Evolutionary conservation across 495 filamentous ascomycete genomes (phyloP), one percentile per base, ranked within the genome.

Genomic region (Parathielavia appendiculata): DNA sequence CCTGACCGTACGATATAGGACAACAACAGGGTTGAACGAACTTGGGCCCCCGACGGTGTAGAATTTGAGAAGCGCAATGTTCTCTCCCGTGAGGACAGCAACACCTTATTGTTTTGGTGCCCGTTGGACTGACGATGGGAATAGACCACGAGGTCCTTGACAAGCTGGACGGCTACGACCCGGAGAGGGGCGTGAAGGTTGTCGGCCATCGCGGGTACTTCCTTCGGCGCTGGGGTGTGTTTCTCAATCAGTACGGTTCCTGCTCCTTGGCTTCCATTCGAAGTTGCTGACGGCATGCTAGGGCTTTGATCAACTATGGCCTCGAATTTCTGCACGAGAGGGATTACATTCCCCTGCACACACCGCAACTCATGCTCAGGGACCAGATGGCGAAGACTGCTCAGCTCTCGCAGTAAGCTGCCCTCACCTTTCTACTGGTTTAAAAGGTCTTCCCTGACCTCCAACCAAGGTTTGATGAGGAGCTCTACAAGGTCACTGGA

Each of bases 301-400:
- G 64, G 61, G 93, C 93, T 6, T 76, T 97, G 38, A 84, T 96
- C 66, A 96, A 95, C 72, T 98, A 96, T 67, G 93, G 92, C 32
- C 75, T 96, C 51, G 87, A 95, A 69, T 97, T 95, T 70, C 81
- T 97, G 17, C 81, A 81, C 69, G 73, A 70, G 76, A 85, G 75
- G 79, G 88, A 75, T 20, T 97, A 95, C 73, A 91, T 79, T n/a
- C 85, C 90, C 3, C 87, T 93, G 54, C 90, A 95, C 68, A 90
- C 92, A 12, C 93, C 93, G 3, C 91, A 91, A 62, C 96, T 98
- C 76, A 97, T 97, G 93, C 81, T 92, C 51, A 86, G 85, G 74
- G 89, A 95, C 40, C 86, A 89, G 71, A 97, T 97, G 95, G 93
- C 91, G n/a, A 97, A 97, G 77, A 98, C 93, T 1, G 93, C 93